Evolutionary conservation across 768 basidiomycete genomes (phyloP), one percentile per base, ranked within the genome.

Genomic region (Xerocomus potaroensis): DNA sequence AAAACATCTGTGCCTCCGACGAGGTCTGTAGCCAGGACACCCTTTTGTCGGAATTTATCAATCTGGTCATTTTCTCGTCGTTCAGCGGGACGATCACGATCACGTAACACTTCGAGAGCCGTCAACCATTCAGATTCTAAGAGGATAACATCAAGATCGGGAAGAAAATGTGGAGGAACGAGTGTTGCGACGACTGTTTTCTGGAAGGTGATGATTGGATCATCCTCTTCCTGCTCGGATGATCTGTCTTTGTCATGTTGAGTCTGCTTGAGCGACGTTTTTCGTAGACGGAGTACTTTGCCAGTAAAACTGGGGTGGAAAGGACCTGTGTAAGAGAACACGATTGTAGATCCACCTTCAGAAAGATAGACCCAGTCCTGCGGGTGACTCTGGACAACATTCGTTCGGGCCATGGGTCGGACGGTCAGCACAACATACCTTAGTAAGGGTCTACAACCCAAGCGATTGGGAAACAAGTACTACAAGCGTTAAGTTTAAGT

Each of bases 301-400:
- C 80, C 79, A 41, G 75, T 65, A 61, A 84, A 85, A 8, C 63
- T 47, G 2, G 75, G 63, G 52, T 78, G 64, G 7, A 60, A 40
- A 16, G 77, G 72, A 0, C 92, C 90, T 9, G 59, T 54, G 60
- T 94, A 95, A 8, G 87, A 81, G 65, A 93, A 90, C 14, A 97
- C 91, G 55, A 91, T 80, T 6, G 90, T 87, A 16, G 91, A 87
- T 16, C 88, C 91, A n/a, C 95, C 95, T 70, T 97, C 95, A 0
- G 91, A 84, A 18, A 91, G 69, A 61, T 97, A 98, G 51, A 62
- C 68, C 93, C 94, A 98, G 63, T 88, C 70, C 10, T 40, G 45
- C 1, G 72, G 72, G n/a, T 54, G 58, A 24, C 58, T 73, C 38
- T 64, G 43, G 14, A 54, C 41, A 38, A 68, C 46, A 10, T 45